Evolutionary conservation across 345 rosid genomes (phyloP).

Genomic region (Pugionium cornutum): DNA sequence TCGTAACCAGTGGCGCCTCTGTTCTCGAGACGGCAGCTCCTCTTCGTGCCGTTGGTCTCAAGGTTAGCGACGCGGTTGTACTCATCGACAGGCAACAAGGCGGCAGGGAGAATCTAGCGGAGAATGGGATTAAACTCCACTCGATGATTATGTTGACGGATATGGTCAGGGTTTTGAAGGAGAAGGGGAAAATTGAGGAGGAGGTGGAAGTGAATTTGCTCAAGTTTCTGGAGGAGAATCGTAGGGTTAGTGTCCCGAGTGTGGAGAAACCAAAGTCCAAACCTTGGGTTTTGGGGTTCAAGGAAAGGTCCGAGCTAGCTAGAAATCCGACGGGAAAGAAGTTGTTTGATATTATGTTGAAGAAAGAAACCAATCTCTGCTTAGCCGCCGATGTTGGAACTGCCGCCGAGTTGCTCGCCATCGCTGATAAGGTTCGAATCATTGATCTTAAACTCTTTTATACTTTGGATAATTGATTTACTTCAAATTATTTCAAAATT

Average conservation of each 20-base stretch:
- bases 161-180: constrained; percentile 82
- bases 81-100: constrained; percentile 93
- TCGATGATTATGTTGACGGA: constrained; percentile 72
- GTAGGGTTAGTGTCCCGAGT: constrained; percentile 63
- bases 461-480: too few relatives aligned
- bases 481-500: too few relatives aligned
- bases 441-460: too few relatives aligned
- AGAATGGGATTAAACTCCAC: constrained; percentile 75
- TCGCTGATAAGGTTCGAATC: background rate
- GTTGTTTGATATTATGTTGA: constrained; percentile 76
- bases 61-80: constrained; percentile 85
- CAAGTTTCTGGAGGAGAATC: constrained; percentile 78
- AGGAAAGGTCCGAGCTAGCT: constrained; percentile 62
- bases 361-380: constrained; percentile 87
- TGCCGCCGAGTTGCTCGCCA: constrained; percentile 77
- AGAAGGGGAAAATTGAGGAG: constrained; percentile 73
- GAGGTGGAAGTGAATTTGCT: constrained; percentile 58
- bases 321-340: constrained; percentile 80
- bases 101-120: constrained; percentile 76
- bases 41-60: constrained; percentile 69
- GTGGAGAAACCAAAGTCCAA: constrained; percentile 45
- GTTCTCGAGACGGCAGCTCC: constrained; percentile 93
- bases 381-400: constrained; percentile 96
- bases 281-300: constrained; percentile 54
- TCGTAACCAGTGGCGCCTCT: constrained; percentile 89